Evolutionary conservation across 768 basidiomycete species (phyloP).

Genomic region (Lanmaoa rubissima): DNA sequence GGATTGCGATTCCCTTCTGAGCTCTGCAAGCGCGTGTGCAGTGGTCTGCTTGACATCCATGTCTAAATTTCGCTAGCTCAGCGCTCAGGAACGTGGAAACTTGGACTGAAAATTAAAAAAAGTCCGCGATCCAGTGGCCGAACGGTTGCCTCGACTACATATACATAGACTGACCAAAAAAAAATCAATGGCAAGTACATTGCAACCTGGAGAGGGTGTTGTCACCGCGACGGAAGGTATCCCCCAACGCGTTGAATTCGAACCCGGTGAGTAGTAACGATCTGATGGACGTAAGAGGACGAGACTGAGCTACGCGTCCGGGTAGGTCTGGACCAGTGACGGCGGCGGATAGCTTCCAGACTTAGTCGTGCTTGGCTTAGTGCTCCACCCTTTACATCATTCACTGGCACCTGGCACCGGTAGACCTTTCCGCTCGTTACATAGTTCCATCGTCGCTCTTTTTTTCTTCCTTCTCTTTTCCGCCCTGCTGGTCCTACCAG

Average conservation of each 20-base stretch:
- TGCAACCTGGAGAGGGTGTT: background rate
- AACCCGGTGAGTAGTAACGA: background rate
- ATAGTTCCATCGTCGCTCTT: conserved; percentile 9
- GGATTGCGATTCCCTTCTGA: conserved; percentile 71
- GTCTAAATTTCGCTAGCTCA: no score
- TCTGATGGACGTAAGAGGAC: conserved; percentile 4
- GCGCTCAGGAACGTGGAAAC: no score
- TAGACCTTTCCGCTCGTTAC: conserved; percentile 15
- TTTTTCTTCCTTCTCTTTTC: conserved; percentile 4
- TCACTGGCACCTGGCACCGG: background rate
- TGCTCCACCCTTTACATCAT: conserved; percentile 10
- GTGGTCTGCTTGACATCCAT: background rate
- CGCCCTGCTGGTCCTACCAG: conserved; percentile 12
- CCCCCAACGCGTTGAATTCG: background rate
- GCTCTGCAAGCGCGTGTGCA: conserved; percentile 40
- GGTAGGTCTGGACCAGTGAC: background rate
- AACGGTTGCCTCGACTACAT: background rate
- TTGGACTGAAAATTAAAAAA: no score
- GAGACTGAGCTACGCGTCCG: background rate
- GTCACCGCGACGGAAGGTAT: conserved; percentile 7
- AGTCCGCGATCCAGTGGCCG: background rate
- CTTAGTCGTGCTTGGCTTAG: background rate
- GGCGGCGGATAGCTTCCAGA: background rate
- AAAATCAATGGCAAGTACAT: background rate
- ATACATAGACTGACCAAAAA: background rate